Evolutionary conservation across 768 basidiomycete genomes (phyloP).

Genomic region (Tricholoma flavovirens): DNA sequence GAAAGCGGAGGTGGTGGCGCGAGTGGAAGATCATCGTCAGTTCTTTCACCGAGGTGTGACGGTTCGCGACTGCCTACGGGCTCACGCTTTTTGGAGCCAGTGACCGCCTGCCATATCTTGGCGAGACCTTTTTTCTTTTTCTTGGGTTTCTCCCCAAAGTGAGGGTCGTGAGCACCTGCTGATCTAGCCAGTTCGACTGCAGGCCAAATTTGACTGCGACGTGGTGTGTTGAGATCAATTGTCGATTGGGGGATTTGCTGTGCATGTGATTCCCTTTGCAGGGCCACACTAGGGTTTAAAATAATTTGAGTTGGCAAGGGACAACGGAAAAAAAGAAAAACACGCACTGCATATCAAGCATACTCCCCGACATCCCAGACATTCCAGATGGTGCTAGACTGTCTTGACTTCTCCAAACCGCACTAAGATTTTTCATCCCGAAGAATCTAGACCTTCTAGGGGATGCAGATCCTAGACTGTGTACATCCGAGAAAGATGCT

Average conservation of each 20-base stretch:
- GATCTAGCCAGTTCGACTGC: constrained; percentile 27
- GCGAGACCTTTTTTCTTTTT: constrained; percentile 77
- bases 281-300: constrained; percentile 51
- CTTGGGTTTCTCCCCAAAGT: constrained; percentile 45
- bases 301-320: constrained; percentile 7
- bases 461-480: constrained; percentile 63
- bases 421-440: constrained; percentile 63
- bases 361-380: constrained; percentile 81
- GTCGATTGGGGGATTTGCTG: constrained; percentile 19
- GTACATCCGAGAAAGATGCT: constrained; percentile 75
- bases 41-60: constrained; percentile 35
- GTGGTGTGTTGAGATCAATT: constrained; percentile 34
- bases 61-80: constrained; percentile 24
- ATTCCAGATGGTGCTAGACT: constrained; percentile 77
- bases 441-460: constrained; percentile 74
- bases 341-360: constrained; percentile 90
- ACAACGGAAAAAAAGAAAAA: constrained; percentile 3
- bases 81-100: constrained; percentile 46
- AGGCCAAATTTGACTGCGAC: constrained; percentile 52
- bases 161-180: constrained; percentile 13
- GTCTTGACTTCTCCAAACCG: constrained; percentile 74
- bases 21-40: constrained; percentile 70
- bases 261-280: constrained; percentile 57
- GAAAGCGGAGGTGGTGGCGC: constrained; percentile 90
- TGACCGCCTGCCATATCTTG: constrained; percentile 79